phyloP scores from a whole-genome alignment of 805 yeast genomes.

The Yarrowia yakushimensis region DNA sequence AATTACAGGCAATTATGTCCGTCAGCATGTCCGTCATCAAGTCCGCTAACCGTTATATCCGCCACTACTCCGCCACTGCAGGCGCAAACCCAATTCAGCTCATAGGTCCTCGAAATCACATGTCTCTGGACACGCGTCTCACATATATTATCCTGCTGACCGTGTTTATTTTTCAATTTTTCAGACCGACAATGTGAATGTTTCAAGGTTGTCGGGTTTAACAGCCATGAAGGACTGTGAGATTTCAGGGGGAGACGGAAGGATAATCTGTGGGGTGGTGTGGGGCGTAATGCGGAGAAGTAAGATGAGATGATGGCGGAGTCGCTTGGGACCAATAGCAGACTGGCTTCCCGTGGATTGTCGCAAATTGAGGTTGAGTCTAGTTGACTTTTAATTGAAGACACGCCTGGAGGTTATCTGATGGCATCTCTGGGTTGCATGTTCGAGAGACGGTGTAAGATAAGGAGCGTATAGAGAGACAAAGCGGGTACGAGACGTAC shows the following conservation, averaged over 20 bases:
- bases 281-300: background rate
- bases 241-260: background rate
- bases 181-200: too few species aligned
- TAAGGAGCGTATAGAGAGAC: too few species aligned
- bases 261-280: background rate
- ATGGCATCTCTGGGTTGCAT: too few species aligned
- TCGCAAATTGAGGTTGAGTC: background rate
- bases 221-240: background rate
- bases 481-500: too few species aligned
- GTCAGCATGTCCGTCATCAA: background rate
- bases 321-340: background rate
- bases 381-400: background rate
- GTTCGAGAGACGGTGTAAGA: too few species aligned
- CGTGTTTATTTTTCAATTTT: too few species aligned
- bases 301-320: background rate
- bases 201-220: too few species aligned
- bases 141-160: background rate
- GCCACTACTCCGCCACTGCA: too few species aligned
- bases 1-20: too few species aligned
- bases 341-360: background rate
- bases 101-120: background rate
- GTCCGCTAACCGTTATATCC: background rate
- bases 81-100: background rate
- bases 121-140: slow-evolving; percentile 12
- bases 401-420: too few species aligned